Evolutionary conservation across 1,284 basidiomycete species (phyloP), one percentile per base, ranked within the genome.

Genomic region (Irpex rosettiformis): DNA sequence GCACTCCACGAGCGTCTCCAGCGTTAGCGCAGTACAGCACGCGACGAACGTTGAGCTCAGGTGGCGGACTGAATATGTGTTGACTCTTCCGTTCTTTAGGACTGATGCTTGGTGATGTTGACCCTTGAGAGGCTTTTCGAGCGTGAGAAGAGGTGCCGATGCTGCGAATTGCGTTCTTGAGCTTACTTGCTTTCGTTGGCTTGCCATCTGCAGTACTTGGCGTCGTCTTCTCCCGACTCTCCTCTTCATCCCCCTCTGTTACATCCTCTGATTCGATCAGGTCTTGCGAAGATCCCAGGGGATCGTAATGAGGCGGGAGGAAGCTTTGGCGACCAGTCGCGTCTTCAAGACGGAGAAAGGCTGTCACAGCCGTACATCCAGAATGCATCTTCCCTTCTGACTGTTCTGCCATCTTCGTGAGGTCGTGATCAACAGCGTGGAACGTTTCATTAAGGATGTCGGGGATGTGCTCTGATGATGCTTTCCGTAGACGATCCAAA

Each of bases 311-410:
- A 1, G 58, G 54, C 2, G 70, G 69, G 43, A 86, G 67, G 70
- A 91, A 92, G 7, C 84, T 76, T 67, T 92, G 90, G 43, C 75
- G 76, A 42, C 89, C 87, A 21, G 85, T 74, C 3, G 75, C 79
- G 65, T 95, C 91, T 74, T 99, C 97, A 58, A 98, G 75, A n/a
- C 97, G 89, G 51, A 99, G 80, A 75, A 99, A 96, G 2, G 94
- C 94, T n/a, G 94, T 95, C 29, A 98, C 97, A 2, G 93, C 97
- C 0, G 97, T 99, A 70, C 96, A 99, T 0, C 97, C 97, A 7
- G 94, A 96, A 68, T 97, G 94, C 53, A 96, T 95, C 69, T 92
- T 94, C 65, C 91, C 93, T 30, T 91, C 84, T 6, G 88, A 89
- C 66, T 88, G 85, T 67, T 91, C 88, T 47, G 94, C 89, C 64